Base-by-base conservation (phyloP, 2,329 filamentous ascomycete species). In the Simplicillium sp. region DNA sequence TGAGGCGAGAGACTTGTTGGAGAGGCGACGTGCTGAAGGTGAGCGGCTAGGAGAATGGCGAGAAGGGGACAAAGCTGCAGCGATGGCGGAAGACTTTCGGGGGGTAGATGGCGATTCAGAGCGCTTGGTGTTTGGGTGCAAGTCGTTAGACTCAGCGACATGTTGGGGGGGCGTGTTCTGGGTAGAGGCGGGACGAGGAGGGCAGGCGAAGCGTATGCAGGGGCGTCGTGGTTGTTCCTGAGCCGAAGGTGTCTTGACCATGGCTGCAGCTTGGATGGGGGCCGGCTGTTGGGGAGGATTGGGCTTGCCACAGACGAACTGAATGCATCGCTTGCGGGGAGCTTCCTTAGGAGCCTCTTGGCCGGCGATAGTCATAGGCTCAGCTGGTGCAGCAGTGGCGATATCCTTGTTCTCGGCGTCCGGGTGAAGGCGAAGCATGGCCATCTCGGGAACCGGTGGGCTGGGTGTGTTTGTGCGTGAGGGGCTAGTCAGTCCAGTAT, bases 391-490 rank as follows among this genome's bases (percentile, higher is more conserved):
- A 16, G 48, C 44, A 12, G 53, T 41, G 41, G 58, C 58, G 31
- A 47, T 38, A 9, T 57, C 53, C 28, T 42, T 38, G 14, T 44
- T 34, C 16, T 47, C 44, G 36, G 55, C 35, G 39, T 59, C 54
- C 44, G 61, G 45, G 34, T 63, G 56, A 29, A 73, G 48, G 18
- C 61, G 64, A 7, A 64, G 56, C 41, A 71, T 67, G 15, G 67
- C 64, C 39, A 76, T 67, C 14, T 80, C 71, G 4, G 80, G 79
- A 3, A 82, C 70, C n/a, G 87, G 87, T 14, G 92, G 90, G 55
- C 90, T 97, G 1, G 89, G 87, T 0, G 87, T 90, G 58, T 79
- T 87, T 29, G 87, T 86, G 42, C 87, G 74, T n/a, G 87, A 84
- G 34, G 90, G 88, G 54, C 87, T 96, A 14, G 89, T 94, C 44